These are phyloP conservation scores for Fraxinus baroniana DNA, from an alignment of 305 asterid genomes.

Conservation along the genomic window DNA sequence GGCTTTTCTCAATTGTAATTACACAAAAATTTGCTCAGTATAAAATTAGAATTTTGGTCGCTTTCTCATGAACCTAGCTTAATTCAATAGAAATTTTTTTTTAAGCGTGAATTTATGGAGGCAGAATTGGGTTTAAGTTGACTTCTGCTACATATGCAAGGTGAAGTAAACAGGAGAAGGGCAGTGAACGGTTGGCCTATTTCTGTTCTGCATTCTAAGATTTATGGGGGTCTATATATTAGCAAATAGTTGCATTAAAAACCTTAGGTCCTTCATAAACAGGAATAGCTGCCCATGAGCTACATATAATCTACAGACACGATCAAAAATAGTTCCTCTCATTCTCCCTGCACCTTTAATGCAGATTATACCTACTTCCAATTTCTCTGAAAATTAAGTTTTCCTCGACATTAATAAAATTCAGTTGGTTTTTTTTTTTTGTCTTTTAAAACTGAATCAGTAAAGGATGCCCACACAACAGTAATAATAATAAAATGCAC, in stretches of 20 bases:
- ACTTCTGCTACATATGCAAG: background rate
- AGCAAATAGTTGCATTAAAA: background rate
- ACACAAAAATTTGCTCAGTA: background rate
- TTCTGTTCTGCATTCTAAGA: background rate
- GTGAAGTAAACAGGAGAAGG: background rate
- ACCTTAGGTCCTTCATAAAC: background rate
- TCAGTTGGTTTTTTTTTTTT: background rate
- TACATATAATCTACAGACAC: background rate
- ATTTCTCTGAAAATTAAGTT: background rate
- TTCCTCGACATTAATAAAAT: background rate
- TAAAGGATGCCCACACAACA: background rate
- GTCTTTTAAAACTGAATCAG: background rate
- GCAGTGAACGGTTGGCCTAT: background rate
- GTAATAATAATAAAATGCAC: background rate
- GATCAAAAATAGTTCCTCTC: background rate
- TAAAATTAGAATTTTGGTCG: background rate
- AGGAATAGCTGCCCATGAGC: background rate
- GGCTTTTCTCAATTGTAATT: background rate
- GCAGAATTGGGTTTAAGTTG: background rate
- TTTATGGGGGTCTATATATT: background rate
- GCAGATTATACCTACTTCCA: background rate
- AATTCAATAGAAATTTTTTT: background rate
- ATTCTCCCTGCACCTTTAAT: background rate
- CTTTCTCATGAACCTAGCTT: background rate
- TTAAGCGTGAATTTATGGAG: background rate